Base-by-base conservation (phyloP, 2,329 filamentous ascomycete species). In the Westerdykella sp. region DNA sequence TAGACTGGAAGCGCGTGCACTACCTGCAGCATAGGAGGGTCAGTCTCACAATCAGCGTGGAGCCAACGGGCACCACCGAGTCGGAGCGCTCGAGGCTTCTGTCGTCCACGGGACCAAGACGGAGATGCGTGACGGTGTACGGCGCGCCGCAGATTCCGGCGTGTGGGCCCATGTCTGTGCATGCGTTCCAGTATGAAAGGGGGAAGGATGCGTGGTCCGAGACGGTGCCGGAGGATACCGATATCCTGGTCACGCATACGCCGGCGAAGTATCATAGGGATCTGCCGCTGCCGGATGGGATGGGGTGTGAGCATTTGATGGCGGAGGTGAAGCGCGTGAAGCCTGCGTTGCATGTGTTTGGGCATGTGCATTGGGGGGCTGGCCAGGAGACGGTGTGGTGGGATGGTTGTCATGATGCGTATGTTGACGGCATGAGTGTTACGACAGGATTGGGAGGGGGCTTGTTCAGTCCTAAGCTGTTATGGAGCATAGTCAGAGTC, bases 201-300 rank as follows among this genome's bases (percentile, higher is more conserved):
- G 71, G 74, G 1, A 67, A 74, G 15, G 79, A 88, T 55, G 84
- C 84, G 1, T 95, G 87, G 87, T 73, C 76, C 3, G 77, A 78
- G 49, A 83, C 78, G 15, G 72, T 95, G 5, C 87, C 88, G 0
- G 66, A 72, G 1, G 79, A 85, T 54, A 84, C 81, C 0, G 87
- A 95, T 54, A 78, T 95, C 41, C 74, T 95, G 12, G 69, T 95
- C 37, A 94, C 89, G 1, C 89, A 95, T 59, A 81, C 80, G 1
- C 89, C 89, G 22, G 87, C 88, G 1, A 79, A 79, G 62, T 74
- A 80, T 58, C 87, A 95, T 60, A 73, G 82, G 66, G 67, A 85
- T 69, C 52, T 84, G 57, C 73, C 79, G 0, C 28, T 68, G 40
- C 78, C 79, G 67, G 60, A 72, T 64, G 80, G 75, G 2, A 69